Percentiles rank a stretch among this genome's conserved stretches.
These are phyloP conservation scores for Diplotaxis tenuifolia DNA, from an alignment of 345 rosid species.

Conservation along the genomic window DNA sequence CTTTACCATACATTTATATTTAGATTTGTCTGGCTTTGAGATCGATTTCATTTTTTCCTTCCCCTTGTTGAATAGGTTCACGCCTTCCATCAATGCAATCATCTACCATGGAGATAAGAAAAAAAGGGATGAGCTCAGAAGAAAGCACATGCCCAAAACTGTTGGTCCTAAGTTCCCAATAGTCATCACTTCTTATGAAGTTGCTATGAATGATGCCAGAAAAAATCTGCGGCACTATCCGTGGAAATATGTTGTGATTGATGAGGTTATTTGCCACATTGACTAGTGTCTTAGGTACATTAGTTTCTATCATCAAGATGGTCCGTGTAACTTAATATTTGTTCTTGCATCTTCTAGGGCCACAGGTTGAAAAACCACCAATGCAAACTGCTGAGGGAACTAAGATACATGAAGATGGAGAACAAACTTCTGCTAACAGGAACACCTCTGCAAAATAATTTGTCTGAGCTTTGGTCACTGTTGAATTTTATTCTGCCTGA, in stretches of 20 bases:
- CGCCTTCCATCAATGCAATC: slow-evolving; percentile 65
- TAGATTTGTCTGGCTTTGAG: neutral
- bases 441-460: slow-evolving; percentile 92
- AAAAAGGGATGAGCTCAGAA: slow-evolving; percentile 61
- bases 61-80: slow-evolving; percentile 50
- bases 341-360: slow-evolving; percentile 49
- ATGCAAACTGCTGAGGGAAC: slow-evolving; percentile 74
- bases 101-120: slow-evolving; percentile 81
- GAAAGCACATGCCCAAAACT: slow-evolving; percentile 66
- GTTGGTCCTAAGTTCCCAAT: slow-evolving; percentile 79
- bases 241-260: slow-evolving; percentile 97
- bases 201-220: slow-evolving; percentile 76
- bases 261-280: slow-evolving; percentile 61
- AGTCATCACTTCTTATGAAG: slow-evolving; percentile 84
- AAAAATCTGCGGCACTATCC: slow-evolving; percentile 57
- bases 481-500: slow-evolving; percentile 91
- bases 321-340: slow-evolving; percentile 2
- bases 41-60: neutral
- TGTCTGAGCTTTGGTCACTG: slow-evolving; percentile 95
- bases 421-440: slow-evolving; percentile 93
- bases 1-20: neutral
- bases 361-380: slow-evolving; percentile 87
- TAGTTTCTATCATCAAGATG: neutral
- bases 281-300: neutral
- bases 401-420: slow-evolving; percentile 51